Conservation (phyloP, 2,329 filamentous ascomycete species). For the Ophiocordyceps sinensis region DNA sequence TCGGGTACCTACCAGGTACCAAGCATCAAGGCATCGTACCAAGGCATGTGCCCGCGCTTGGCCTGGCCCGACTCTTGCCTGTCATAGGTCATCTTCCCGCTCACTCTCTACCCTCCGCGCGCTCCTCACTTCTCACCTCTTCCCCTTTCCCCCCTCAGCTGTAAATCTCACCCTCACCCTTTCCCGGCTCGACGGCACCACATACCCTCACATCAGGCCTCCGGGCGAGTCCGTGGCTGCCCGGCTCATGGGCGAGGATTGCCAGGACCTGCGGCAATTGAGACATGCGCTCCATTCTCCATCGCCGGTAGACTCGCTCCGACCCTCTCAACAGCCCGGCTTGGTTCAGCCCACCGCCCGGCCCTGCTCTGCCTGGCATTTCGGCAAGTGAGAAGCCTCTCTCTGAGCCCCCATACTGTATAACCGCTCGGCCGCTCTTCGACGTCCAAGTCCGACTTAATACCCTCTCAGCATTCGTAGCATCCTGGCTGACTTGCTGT, state of each 20-base stretch:
- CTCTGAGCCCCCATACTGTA: constrained; percentile 3
- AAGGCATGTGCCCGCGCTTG: too few relatives aligned
- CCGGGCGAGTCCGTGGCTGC: constrained; percentile 9
- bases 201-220: not conserved
- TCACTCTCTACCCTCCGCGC: not conserved
- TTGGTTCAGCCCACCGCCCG: not conserved
- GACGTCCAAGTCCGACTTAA: not conserved
- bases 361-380: not conserved
- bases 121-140: not conserved
- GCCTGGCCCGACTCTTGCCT: too few relatives aligned
- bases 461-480: not conserved
- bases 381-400: not conserved
- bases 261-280: constrained; percentile 21
- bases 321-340: not conserved
- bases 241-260: constrained; percentile 20
- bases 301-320: not conserved
- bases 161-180: not conserved
- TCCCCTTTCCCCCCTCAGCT: not conserved
- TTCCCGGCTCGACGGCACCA: not conserved
- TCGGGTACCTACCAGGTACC: too few relatives aligned
- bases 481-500: not conserved
- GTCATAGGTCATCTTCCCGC: not conserved
- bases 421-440: constrained; percentile 3
- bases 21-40: too few relatives aligned
- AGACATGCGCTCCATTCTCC: constrained; percentile 18